phyloP scores from a whole-genome alignment of 495 filamentous ascomycete species.

The Pseudomonodictys pantanalensis region DNA sequence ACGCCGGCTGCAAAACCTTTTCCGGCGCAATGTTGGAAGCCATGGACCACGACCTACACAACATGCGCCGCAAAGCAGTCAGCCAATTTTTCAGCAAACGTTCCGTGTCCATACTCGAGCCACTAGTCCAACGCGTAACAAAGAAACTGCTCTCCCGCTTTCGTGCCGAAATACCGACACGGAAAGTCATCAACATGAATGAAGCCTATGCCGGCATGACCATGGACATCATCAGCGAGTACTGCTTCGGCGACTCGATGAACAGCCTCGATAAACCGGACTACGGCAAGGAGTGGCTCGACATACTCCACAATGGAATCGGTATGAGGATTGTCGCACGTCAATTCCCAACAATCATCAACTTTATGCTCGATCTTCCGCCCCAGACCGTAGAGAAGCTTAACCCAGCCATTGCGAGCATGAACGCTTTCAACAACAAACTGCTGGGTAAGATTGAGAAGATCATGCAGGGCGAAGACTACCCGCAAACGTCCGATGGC shows the following conservation, averaged over 20 bases:
- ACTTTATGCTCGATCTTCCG: constrained; percentile 1
- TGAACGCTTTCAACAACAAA: neutral
- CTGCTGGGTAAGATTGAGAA: neutral
- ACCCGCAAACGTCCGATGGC: neutral
- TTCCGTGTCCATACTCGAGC: neutral
- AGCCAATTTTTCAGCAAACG: neutral
- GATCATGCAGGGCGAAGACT: neutral
- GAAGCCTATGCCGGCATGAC: constrained; percentile 41
- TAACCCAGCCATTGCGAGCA: neutral
- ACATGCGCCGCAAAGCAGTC: constrained; percentile 1
- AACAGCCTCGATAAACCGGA: constrained; percentile 32
- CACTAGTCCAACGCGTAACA: neutral
- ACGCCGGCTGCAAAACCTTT: neutral
- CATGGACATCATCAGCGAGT: constrained; percentile 48
- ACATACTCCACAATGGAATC: neutral
- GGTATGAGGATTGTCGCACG: neutral
- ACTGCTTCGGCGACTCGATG: constrained; percentile 43
- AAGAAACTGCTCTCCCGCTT: neutral
- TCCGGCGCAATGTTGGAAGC: neutral
- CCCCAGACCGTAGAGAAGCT: neutral
- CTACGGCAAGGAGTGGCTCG: constrained; percentile 11
- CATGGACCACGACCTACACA: constrained; percentile 14
- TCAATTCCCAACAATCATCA: constrained; percentile 1
- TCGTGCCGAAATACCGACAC: neutral
- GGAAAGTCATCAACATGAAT: constrained; percentile 13